Percentiles rank a stretch among this genome's conserved stretches.
phyloP scores from a whole-genome alignment of 345 rosid genomes.

The Syzygium aromaticum region DNA sequence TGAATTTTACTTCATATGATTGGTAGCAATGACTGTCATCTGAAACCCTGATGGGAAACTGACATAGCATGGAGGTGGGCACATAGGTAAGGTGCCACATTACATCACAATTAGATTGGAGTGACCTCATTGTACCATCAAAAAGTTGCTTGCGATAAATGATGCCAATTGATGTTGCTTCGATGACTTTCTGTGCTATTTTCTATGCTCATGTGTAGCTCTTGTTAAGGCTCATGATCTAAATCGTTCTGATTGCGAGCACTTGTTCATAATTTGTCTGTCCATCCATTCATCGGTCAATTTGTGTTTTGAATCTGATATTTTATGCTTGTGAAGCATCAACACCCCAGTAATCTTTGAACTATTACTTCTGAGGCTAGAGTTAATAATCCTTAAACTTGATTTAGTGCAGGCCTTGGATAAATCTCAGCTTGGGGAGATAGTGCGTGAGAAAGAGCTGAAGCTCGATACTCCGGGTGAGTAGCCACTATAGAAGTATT shows the following conservation, averaged over 20 bases:
- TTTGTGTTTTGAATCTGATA: not conserved
- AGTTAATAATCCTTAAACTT: not conserved
- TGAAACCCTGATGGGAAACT: not conserved
- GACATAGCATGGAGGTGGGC: not conserved
- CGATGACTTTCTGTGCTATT: not conserved
- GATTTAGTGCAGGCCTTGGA: slow-evolving; percentile 66
- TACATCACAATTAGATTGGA: not conserved
- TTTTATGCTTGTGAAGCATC: not conserved
- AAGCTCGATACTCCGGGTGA: slow-evolving; percentile 89
- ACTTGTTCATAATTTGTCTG: not conserved
- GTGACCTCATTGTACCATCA: not conserved
- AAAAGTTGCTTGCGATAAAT: not conserved
- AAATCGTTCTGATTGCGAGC: not conserved
- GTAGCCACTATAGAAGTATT: slow-evolving; percentile 4
- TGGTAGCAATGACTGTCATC: not conserved
- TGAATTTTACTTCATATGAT: not conserved
- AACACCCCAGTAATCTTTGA: not conserved
- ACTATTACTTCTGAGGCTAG: not conserved
- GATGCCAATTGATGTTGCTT: not conserved
- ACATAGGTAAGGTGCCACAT: not conserved
- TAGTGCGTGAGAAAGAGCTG: slow-evolving; percentile 73
- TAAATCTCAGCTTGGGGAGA: slow-evolving; percentile 89
- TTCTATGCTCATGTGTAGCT: not conserved
- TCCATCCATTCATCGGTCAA: not conserved
- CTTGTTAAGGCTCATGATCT: not conserved